Conservation (phyloP, 345 rosid species). For the Lagerstroemia speciosa region DNA sequence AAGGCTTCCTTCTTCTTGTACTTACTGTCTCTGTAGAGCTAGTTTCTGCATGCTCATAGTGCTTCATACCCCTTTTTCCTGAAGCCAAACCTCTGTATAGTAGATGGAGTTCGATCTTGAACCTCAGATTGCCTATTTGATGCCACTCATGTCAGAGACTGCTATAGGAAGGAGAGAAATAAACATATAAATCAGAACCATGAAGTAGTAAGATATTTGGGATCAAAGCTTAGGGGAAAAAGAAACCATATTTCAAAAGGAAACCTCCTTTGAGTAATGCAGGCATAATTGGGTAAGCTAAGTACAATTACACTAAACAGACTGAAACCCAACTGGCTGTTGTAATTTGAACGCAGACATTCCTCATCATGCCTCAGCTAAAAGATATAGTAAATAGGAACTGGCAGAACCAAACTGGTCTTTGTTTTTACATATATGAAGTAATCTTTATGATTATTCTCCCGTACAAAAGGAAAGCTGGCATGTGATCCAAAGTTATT, state of each 20-base stretch:
- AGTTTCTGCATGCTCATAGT: constrained; percentile 2
- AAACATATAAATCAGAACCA: not conserved
- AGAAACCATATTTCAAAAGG: no score
- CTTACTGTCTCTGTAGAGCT: not conserved
- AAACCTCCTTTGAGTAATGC: no score
- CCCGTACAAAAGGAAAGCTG: constrained; percentile 17
- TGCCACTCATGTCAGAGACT: constrained; percentile 10
- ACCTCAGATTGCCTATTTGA: constrained; percentile 5
- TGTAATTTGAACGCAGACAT: not conserved
- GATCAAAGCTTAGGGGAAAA: not conserved
- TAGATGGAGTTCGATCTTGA: not conserved
- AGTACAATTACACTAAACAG: not conserved
- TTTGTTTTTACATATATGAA: constrained; percentile 32
- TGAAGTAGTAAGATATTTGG: not conserved
- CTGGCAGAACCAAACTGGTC: constrained; percentile 5
- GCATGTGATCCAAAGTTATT: constrained; percentile 14
- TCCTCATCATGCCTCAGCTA: not conserved
- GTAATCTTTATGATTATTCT: constrained; percentile 15
- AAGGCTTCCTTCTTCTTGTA: not conserved
- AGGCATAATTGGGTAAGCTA: no score
- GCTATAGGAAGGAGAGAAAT: not conserved
- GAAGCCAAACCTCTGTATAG: constrained; percentile 5
- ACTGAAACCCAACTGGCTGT: not conserved
- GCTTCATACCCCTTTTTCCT: constrained; percentile 6
- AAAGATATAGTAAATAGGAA: no score